Evolutionary conservation across 495 filamentous ascomycete species (phyloP), one percentile per base, ranked within the genome.

Genomic region (Aspergillus diversus): DNA sequence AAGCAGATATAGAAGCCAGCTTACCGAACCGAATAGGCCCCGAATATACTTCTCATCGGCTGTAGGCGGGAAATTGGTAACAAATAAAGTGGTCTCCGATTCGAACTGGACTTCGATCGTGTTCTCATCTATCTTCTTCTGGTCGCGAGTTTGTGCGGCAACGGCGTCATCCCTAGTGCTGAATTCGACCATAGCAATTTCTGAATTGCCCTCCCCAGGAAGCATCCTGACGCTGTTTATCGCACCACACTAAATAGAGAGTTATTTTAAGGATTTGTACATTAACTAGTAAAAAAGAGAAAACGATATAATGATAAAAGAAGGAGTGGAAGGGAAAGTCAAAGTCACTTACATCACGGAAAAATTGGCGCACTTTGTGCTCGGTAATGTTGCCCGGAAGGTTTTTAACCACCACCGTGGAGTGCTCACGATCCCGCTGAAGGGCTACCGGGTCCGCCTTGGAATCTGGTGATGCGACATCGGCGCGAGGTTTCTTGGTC

Each of bases 351-450:
- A 86, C 84, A 72, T 93, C 91, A 70, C 89, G 85, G 76, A 99
- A 98, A 71, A 94, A 99, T 74, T 95, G 88, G 43, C 90, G 87
- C 12, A 97, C 75, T 64, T 86, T 87, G 33, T 84, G 86, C 69
- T 92, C 86, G 3, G 87, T 89, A 5, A 86, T 86, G 33, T 86
- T 81, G 2, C 65, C 61, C 6, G 95, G 92, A 33, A 99, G 71
- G 64, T 92, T 88, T 42, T 84, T 86, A 32, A 96, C 87, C 50
- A 95, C 85, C 33, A 97, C 84, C 0, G 91, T 92, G 4, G 91
- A 89, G 71, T 97, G 88, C 67, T 99, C 95, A 43, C 95, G 87
- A 72, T 98, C 93, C 34, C 95, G 88, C 67, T 89, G 91, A 27
- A 83, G 77, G 7, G 73, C 73, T 1, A 76, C 76, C 5, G 75